Evolutionary conservation across 2,329 filamentous ascomycete species (phyloP), one percentile per base, ranked within the genome.

Genomic region (Talaromyces funiculosus): DNA sequence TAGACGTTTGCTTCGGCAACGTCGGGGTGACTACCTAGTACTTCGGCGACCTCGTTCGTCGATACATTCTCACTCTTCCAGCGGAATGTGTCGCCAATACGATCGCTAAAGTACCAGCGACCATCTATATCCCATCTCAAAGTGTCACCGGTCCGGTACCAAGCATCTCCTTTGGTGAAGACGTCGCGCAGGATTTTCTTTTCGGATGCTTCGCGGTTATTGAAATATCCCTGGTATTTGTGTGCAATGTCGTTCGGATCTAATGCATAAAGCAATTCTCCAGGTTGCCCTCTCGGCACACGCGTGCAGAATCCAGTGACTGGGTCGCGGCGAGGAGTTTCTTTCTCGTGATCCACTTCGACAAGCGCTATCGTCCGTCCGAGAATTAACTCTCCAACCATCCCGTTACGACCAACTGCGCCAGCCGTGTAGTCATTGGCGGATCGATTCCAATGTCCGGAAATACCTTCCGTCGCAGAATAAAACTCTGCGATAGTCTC

Each of bases 1-100:
- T 95, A 96, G 29, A 96, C 91, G 67, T 95, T 95, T 33, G 90
- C 88, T 76, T 96, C 91, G 33, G 82, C 78, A 14, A 96, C 80
- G 0, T 79, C 78, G 0, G 86, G 78, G 69, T 92, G 88, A 0
- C 79, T 75, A 14, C 89, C 87, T 0, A 96, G 74, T 0, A 85
- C 84, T 69, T 92, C 84, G n/a, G 87, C 84, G 18, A 96, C 92
- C 73, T 96, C 91, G 54, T 83, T 86, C 0, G 90, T 92, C 3
- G 88, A 90, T 0, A 93, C 89, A 67, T 93, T 93, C 73, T 93
- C 89, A 55, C 86, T 87, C 77, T 94, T 82, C 81, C 81, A 83
- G 9, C 81, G 72, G 69, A 80, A 83, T 0, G 81, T 83, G 63
- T 83, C 81, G 10, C 81, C 81, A 54, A 82, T 73, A 3, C 81